These are phyloP conservation scores for Quercus alba DNA, from an alignment of 306 rosid genomes.

Conservation along the genomic window DNA sequence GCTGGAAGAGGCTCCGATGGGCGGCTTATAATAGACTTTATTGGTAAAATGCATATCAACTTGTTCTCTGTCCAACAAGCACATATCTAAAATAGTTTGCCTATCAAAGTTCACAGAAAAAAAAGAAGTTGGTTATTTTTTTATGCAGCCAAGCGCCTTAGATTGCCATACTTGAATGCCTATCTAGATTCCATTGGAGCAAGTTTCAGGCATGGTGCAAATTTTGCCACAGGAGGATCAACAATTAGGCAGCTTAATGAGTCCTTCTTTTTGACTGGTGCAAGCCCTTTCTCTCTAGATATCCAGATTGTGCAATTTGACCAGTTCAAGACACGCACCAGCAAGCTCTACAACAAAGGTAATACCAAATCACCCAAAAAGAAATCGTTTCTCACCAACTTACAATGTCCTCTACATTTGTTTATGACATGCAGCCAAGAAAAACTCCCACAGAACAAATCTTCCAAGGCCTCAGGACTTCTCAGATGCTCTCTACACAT, in stretches of 20 bases:
- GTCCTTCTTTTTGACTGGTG: conserved; percentile 47
- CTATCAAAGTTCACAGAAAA: background rate
- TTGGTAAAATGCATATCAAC: conserved; percentile 31
- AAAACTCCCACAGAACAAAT: conserved; percentile 14
- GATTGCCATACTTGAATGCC: conserved; percentile 50
- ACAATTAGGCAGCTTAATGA: conserved; percentile 55
- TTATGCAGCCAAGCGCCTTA: conserved; percentile 53
- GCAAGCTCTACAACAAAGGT: conserved; percentile 48
- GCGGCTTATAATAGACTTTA: conserved; percentile 65
- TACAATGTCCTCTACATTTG: background rate
- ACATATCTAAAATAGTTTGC: background rate
- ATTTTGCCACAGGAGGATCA: conserved; percentile 80
- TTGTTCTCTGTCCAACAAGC: background rate
- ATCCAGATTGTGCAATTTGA: conserved; percentile 54
- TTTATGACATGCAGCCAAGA: conserved; percentile 22
- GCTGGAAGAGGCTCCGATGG: conserved; percentile 68
- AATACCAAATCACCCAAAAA: background rate
- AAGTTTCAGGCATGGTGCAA: conserved; percentile 71
- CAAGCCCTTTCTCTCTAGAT: conserved; percentile 64
- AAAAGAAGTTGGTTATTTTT: background rate
- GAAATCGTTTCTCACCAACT: background rate
- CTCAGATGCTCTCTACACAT: conserved; percentile 59
- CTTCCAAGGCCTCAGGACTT: conserved; percentile 66
- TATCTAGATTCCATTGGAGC: conserved; percentile 72
- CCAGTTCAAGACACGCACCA: conserved; percentile 60